Evolutionary conservation across 306 rosid genomes (phyloP).

Genomic region (Cucurbita pepo): DNA sequence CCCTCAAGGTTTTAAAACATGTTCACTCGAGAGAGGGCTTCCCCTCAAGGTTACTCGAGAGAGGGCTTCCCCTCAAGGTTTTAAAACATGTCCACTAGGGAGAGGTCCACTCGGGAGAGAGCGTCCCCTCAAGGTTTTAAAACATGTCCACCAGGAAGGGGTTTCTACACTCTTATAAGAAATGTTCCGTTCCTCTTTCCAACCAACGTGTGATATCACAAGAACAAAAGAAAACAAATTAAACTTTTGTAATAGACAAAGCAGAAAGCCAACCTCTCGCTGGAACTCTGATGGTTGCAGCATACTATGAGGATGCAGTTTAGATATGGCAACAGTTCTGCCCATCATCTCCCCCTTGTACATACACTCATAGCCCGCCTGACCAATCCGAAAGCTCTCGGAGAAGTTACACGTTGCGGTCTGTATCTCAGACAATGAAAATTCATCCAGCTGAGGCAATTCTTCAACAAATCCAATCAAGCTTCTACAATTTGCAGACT

Average conservation of each 20-base stretch:
- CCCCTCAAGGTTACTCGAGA: too few species aligned
- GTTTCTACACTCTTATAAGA: too few species aligned
- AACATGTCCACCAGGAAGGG: too few species aligned
- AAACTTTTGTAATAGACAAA: not conserved
- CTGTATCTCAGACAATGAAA: slow-evolving; percentile 49
- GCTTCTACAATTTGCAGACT: slow-evolving; percentile 27
- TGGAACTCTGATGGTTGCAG: slow-evolving; percentile 55
- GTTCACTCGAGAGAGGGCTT: too few species aligned
- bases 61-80: too few species aligned
- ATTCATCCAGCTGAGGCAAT: slow-evolving; percentile 43
- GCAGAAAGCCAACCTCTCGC: slow-evolving; percentile 35
- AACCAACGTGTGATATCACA: too few species aligned
- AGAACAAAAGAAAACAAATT: not conserved
- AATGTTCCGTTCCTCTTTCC: too few species aligned
- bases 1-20: too few species aligned
- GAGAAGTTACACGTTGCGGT: slow-evolving; percentile 73
- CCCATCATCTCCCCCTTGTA: slow-evolving; percentile 78
- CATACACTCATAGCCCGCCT: slow-evolving; percentile 51
- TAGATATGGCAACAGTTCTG: slow-evolving; percentile 58
- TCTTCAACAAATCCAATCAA: slow-evolving; percentile 37
- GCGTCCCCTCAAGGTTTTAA: too few species aligned
- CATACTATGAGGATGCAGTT: slow-evolving; percentile 40
- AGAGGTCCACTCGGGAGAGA: too few species aligned
- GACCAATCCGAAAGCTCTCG: slow-evolving; percentile 46
- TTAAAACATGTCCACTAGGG: too few species aligned